Percentiles rank a stretch among this genome's conserved stretches.
phyloP scores from a whole-genome alignment of 306 rosid genomes.

The Casuarina cunninghamiana region DNA sequence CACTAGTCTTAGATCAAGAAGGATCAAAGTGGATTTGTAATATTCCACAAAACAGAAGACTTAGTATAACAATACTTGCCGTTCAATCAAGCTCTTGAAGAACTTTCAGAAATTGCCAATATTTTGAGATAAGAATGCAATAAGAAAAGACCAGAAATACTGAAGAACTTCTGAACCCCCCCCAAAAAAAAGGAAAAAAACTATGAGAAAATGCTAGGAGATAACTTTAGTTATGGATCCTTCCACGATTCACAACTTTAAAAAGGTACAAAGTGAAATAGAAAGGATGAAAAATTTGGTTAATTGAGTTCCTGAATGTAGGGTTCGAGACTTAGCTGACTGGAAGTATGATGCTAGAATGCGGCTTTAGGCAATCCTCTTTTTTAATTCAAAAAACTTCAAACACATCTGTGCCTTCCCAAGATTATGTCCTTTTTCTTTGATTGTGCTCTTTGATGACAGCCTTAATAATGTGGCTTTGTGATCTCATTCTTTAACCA shows the following conservation, averaged over 20 bases:
- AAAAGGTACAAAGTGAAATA: neutral
- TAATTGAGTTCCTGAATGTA: neutral
- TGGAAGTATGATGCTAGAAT: neutral
- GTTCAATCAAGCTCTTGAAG: slow-evolving; percentile 7
- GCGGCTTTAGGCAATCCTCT: neutral
- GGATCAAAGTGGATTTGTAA: neutral
- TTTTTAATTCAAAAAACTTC: neutral
- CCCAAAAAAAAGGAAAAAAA: neutral
- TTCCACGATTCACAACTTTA: neutral
- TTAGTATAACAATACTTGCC: neutral
- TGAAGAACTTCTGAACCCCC: neutral
- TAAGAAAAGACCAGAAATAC: neutral
- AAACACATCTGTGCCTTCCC: neutral
- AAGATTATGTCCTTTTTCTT: neutral
- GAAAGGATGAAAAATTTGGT: neutral
- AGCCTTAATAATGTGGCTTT: neutral
- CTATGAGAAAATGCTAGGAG: neutral
- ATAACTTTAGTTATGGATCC: neutral
- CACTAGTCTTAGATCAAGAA: neutral
- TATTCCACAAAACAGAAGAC: neutral
- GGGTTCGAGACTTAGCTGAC: neutral
- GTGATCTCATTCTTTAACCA: neutral
- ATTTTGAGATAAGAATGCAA: neutral
- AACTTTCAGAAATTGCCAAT: neutral
- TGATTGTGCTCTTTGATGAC: neutral